A percentile compares a stretch with the other conserved stretches of the same genome.
phyloP scores from a whole-genome alignment of 2,329 filamentous ascomycete genomes.

The Monosporascus sp. region DNA sequence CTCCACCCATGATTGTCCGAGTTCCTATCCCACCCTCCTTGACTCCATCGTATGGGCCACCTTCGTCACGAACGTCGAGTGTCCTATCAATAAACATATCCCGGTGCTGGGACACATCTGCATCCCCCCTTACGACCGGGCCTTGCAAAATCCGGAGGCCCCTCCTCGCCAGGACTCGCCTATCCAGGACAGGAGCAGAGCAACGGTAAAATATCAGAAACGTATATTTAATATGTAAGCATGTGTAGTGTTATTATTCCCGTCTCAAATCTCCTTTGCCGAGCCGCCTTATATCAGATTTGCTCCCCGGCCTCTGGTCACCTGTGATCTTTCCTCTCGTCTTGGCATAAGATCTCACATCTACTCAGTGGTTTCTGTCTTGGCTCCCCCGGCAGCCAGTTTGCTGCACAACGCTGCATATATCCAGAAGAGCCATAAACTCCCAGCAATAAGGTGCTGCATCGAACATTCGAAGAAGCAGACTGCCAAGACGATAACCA shows the following conservation, averaged over 20 bases:
- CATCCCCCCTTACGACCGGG: background rate
- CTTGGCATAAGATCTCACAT: background rate
- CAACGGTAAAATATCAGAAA: background rate
- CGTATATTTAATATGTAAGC: background rate
- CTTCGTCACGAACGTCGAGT: background rate
- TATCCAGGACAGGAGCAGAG: background rate
- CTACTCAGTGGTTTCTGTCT: background rate
- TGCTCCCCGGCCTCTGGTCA: background rate
- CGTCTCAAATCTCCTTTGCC: background rate
- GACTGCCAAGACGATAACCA: slow-evolving; percentile 14
- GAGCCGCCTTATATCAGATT: background rate
- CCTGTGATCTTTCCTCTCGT: background rate
- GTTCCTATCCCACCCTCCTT: background rate
- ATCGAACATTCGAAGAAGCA: slow-evolving; percentile 23
- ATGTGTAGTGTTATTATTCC: background rate
- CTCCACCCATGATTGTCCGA: background rate
- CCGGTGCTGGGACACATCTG: background rate
- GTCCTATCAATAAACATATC: background rate
- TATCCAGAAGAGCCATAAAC: background rate
- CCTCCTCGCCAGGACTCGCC: background rate
- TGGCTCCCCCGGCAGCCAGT: background rate
- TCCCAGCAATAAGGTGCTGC: slow-evolving; percentile 9
- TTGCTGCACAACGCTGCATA: background rate
- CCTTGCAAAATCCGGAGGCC: background rate
- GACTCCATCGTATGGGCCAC: background rate